Percentiles rank a stretch among this genome's conserved stretches.
Conservation (phyloP, 2,329 filamentous ascomycete species). For the Sphaerulina musiva region DNA sequence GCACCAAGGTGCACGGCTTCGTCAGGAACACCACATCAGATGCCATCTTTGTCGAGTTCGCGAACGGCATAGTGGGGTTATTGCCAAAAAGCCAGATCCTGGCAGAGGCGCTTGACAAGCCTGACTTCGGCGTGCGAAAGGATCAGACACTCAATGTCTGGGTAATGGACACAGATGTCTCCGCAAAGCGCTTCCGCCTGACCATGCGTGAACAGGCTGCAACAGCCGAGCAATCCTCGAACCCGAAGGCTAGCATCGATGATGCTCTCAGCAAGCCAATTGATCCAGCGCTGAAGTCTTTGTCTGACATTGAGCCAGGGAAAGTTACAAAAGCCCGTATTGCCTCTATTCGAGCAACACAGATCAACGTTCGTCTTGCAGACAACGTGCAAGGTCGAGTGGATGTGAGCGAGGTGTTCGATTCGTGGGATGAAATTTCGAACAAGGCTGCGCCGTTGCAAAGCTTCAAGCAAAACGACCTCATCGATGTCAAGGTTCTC, state of each 20-base stretch:
- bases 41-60: constrained; percentile 84
- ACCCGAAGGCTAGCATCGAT: constrained; percentile 6
- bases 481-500: constrained; percentile 68
- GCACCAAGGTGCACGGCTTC: constrained; percentile 66
- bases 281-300: constrained; percentile 56
- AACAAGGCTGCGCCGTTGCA: constrained; percentile 75
- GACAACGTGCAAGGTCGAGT: constrained; percentile 89
- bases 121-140: constrained; percentile 72
- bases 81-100: constrained; percentile 73
- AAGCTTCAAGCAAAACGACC: constrained; percentile 64
- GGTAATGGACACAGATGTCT: constrained; percentile 65
- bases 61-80: constrained; percentile 67
- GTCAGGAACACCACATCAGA: constrained; percentile 76
- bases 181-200: constrained; percentile 62
- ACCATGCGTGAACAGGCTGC: constrained; percentile 50
- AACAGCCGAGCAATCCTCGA: constrained; percentile 25
- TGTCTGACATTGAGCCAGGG: constrained; percentile 69
- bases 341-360: constrained; percentile 79
- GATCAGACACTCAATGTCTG: constrained; percentile 68
- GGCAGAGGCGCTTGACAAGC: constrained; percentile 58
- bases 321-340: constrained; percentile 69
- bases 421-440: constrained; percentile 77
- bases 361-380: constrained; percentile 82
- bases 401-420: constrained; percentile 84
- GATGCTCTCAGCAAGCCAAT: constrained; percentile 51